Base-by-base conservation (phyloP, 148 eudicot genomes). In the Drosera capensis region DNA sequence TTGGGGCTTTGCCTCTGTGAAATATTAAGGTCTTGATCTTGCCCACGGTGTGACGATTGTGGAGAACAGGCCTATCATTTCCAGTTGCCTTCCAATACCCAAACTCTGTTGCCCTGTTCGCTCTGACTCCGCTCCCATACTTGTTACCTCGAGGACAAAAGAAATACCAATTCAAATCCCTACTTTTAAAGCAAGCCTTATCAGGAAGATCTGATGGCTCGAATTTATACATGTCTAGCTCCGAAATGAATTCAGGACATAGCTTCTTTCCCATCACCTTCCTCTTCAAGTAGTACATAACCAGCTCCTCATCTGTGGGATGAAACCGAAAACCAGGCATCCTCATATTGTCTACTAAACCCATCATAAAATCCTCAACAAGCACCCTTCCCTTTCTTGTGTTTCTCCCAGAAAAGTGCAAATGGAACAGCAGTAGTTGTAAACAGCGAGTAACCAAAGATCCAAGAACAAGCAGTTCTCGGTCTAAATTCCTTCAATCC, bases 61-160 rank as follows among this genome's bases (percentile, higher is more conserved):
- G 53, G 0, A 43, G 9, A 2, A 82, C 35, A 7, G 85, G 66
- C 23, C 85, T 55, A 49, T 90, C 99, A 51, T 84, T 90, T 29
- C 99, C 99, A 0, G 99, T 90, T 24, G 99, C 99, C 51, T 90
- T 90, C 99, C 99, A 90, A 26, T 84, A 90, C 0, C 99, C 99
- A 0, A 95, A 73, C 0, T 62, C 36, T 0, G 99, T 90, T 6
- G 99, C 99, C 46, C 99, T 65, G 25, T 90, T 90, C 17, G 95
- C 85, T 59, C 99, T 29, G 7, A 73, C 48, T 6, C 99, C 99
- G 0, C 95, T 90, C 7, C 95, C 88, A 19, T 90, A 90, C 60
- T 90, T 90, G 35, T 76, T 43, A 50, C 81, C 99, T 2, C 93
- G 56, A 51, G 69, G 93, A 71, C 83, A 84, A 65, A 80, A 90